Evolutionary conservation across 1,139 yeast genomes (phyloP).

Genomic region (Suhomyces panamericanus): DNA sequence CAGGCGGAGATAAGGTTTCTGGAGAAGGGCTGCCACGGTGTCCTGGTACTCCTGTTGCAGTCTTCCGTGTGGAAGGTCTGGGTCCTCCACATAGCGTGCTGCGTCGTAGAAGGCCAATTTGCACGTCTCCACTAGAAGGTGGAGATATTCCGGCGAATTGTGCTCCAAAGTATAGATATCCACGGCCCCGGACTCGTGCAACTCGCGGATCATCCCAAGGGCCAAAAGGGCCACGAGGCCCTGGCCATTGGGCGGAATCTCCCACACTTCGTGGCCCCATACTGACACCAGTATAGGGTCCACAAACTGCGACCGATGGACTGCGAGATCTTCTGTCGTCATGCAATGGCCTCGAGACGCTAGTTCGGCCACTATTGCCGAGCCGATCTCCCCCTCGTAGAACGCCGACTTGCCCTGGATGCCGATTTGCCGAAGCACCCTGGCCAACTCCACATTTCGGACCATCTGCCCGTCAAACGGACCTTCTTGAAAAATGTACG

Average conservation of each 20-base stretch:
- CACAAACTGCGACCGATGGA: constrained; percentile 59
- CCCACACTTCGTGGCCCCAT: constrained; percentile 56
- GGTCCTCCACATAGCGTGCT: constrained; percentile 71
- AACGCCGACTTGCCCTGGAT: constrained; percentile 62
- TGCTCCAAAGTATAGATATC: constrained; percentile 52
- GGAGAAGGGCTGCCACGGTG: constrained; percentile 37
- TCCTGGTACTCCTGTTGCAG: constrained; percentile 37
- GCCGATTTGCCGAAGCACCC: constrained; percentile 54
- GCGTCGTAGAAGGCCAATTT: constrained; percentile 77
- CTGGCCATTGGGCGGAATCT: constrained; percentile 82
- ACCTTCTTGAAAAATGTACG: constrained; percentile 37
- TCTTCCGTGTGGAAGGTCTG: constrained; percentile 11
- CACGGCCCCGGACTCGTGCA: constrained; percentile 49
- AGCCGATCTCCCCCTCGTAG: constrained; percentile 68
- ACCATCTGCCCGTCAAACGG: constrained; percentile 52
- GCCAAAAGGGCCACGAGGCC: constrained; percentile 74
- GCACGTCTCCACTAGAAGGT: constrained; percentile 65
- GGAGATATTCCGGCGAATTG: constrained; percentile 72
- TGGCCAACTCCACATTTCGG: constrained; percentile 52
- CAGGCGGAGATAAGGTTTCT: constrained; percentile 45
- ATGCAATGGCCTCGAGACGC: constrained; percentile 56
- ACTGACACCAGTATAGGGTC: constrained; percentile 57
- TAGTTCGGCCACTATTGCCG: constrained; percentile 59
- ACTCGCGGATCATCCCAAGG: constrained; percentile 60
- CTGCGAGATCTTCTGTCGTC: constrained; percentile 52